Conservation (phyloP, 805 yeast genomes). For the Yarrowia sp. region DNA sequence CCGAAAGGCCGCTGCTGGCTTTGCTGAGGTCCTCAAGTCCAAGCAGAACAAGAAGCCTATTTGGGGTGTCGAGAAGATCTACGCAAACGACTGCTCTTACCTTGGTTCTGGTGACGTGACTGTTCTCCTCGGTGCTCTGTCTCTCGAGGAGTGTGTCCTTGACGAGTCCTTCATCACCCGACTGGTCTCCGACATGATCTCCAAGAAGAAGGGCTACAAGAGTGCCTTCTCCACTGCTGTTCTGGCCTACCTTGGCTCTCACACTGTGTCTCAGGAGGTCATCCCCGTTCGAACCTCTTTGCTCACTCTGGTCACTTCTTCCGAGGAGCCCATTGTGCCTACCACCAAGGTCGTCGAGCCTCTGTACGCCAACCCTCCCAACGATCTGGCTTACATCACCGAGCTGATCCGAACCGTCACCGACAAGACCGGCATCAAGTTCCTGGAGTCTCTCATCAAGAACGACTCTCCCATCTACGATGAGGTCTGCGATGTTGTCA, state of each 20-base stretch:
- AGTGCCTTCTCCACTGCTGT: slow-evolving; percentile 14
- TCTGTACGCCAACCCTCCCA: slow-evolving; percentile 26
- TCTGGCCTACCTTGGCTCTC: slow-evolving; percentile 20
- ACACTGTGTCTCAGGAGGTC: slow-evolving; percentile 3
- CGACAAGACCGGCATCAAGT: slow-evolving; percentile 63
- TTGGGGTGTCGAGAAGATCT: slow-evolving; percentile 33
- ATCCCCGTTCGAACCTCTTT: slow-evolving; percentile 8
- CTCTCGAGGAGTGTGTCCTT: slow-evolving; percentile 46
- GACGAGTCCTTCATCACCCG: slow-evolving; percentile 50
- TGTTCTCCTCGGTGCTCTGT: slow-evolving; percentile 42
- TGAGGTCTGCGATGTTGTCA: slow-evolving; percentile 45
- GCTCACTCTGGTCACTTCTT: slow-evolving; percentile 38
- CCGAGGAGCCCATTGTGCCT: slow-evolving; percentile 38
- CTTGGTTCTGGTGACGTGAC: slow-evolving; percentile 50
- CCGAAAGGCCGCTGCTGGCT: slow-evolving; percentile 36
- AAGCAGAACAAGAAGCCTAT: slow-evolving; percentile 32
- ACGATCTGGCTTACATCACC: slow-evolving; percentile 3
- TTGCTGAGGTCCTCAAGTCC: slow-evolving; percentile 33
- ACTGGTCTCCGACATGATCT: slow-evolving; percentile 6
- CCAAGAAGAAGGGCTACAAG: slow-evolving; percentile 20
- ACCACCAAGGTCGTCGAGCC: slow-evolving; percentile 34
- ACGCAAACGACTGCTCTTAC: slow-evolving; percentile 53
- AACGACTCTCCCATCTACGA: slow-evolving; percentile 34
- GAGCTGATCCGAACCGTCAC: slow-evolving; percentile 43
- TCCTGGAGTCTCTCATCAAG: slow-evolving; percentile 55